Evolutionary conservation across 768 basidiomycete genomes (phyloP), one percentile per base, ranked within the genome.

Genomic region (Floccularia luteovirens): DNA sequence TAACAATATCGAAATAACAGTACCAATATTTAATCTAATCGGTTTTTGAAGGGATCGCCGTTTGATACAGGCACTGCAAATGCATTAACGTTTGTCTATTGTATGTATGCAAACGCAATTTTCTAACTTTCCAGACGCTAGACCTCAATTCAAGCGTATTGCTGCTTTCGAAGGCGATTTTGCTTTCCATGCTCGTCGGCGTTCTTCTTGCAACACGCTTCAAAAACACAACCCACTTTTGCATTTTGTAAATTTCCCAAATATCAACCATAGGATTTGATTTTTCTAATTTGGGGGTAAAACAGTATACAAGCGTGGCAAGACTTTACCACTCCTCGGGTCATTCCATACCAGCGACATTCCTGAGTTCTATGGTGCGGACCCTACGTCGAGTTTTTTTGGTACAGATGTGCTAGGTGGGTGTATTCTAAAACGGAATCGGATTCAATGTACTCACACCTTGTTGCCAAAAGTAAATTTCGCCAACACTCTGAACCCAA

Each of bases 101-200:
- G 12, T 10, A 21, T 24, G 24, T 16, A 12, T 16, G 23, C 1
- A 5, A 16, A 5, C 5, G 11, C n/a, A n/a, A 24, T n/a, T 10
- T 8, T 42, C 7, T n/a, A 28, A 25, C 22, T 19, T 22, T 24
- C 17, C n/a, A n/a, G n/a, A n/a, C n/a, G 1, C 33, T 17, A 62
- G 66, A 4, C 63, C 69, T 0, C 63, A 77, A 41, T 75, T 60
- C 52, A 78, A 77, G 47, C 60, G 74, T 1, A 43, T 75, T 4
- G 64, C 75, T 1, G 65, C 75, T 0, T 58, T 76, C 43, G 59
- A 64, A 34, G 76, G 74, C 0, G 76, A 79, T 43, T 44, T 55
- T n/a, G 53, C 64, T 1, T 73, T 78, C 53, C 66, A 76, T 43
- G 67, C 62, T 0, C 67, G 74, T 16, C 58, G 74, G 17, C 51